Evolutionary conservation across 2,329 filamentous ascomycete genomes (phyloP), one percentile per base, ranked within the genome.

Genomic region (Blastomyces emzantsi): DNA sequence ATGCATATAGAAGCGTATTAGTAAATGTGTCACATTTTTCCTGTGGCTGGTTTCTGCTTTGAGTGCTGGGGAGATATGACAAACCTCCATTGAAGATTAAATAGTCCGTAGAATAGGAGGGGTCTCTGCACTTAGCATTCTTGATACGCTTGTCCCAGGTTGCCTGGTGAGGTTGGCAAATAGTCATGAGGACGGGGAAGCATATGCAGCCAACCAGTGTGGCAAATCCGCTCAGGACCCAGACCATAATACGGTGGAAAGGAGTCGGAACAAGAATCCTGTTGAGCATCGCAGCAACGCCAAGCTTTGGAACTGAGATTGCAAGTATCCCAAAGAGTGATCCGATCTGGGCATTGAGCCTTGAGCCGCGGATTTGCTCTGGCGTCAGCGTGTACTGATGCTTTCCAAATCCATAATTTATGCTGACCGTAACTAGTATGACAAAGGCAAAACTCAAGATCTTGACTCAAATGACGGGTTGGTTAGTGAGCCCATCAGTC

Each of bases 261-360:
- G 64, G 66, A 33, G 70, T 69, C 0, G 78, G 77, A 66, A 77
- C 77, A 58, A 79, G 67, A 13, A 79, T 70, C 7, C 74, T 73
- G 3, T 70, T 70, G 4, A 80, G 70, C 2, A 80, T 71, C 1
- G 72, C 69, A 8, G 78, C 73, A 49, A 78, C 76, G 43, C 76
- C 77, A 11, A 79, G 70, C 68, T 80, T 80, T 4, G 78, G 78
- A 0, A 79, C 61, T 1, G 66, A 72, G 62, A 80, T 79, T 1
- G 76, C 74, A 64, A 77, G 65, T 11, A 79, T 67, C 3, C 76
- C 76, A 1, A 75, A 73, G 0, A 70, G 67, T 63, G 79, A 79
- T 25, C 71, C 73, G 52, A 55, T 55, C 30, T 55, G 52, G 17
- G 52, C 52, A n/a, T 55, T 55, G 52, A 55, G 52, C 19, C 52